These are phyloP conservation scores for Fusarium sp. DNA, from an alignment of 2,329 filamentous ascomycete species.

Conservation along the genomic window DNA sequence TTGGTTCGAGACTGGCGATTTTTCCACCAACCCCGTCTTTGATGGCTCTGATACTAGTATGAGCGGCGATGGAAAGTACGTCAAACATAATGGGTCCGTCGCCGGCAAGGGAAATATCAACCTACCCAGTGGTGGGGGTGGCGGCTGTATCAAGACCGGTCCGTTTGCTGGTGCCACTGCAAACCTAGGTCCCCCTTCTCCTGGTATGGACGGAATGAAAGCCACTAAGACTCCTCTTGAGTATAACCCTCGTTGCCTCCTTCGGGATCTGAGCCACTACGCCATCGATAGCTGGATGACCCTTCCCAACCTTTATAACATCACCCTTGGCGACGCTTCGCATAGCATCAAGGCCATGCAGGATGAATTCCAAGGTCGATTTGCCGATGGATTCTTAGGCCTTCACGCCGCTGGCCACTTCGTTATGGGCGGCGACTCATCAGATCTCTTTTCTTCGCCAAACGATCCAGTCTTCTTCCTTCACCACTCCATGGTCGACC, in stretches of 20 bases:
- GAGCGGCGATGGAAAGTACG: slow-evolving; percentile 16
- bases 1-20: slow-evolving; percentile 14
- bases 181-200: slow-evolving; percentile 10
- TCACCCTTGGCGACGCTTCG: background rate
- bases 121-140: background rate
- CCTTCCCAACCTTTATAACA: background rate
- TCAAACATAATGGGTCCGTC: slow-evolving; percentile 7
- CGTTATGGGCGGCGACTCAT: slow-evolving; percentile 8
- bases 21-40: background rate
- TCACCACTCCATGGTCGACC: slow-evolving; percentile 22
- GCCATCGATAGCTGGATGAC: slow-evolving; percentile 4
- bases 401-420: slow-evolving; percentile 20
- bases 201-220: slow-evolving; percentile 20
- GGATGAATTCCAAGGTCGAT: slow-evolving; percentile 16
- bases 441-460: slow-evolving; percentile 17
- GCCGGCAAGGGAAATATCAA: background rate
- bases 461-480: slow-evolving; percentile 18
- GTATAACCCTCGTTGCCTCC: slow-evolving; percentile 11
- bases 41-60: slow-evolving; percentile 18
- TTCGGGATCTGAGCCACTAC: background rate
- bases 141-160: background rate
- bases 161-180: slow-evolving; percentile 2
- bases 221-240: background rate
- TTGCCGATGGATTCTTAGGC: slow-evolving; percentile 1
- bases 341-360: slow-evolving; percentile 7